Evolutionary conservation across 2,329 filamentous ascomycete genomes (phyloP), one percentile per base, ranked within the genome.

Genomic region (Fusarium sublunatum): DNA sequence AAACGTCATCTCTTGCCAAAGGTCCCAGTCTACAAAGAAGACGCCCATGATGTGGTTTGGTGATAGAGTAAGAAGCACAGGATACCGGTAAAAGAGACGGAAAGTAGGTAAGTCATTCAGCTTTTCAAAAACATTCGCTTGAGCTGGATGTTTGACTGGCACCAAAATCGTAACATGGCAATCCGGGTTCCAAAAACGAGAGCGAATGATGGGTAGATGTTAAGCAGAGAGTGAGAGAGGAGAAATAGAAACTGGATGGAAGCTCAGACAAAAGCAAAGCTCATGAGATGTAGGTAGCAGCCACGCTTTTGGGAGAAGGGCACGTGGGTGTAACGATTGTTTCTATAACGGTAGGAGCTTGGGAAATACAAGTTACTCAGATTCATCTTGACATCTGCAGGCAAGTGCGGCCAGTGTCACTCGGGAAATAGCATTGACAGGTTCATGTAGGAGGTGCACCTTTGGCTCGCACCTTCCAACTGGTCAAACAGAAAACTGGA

Each of bases 1-100:
- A 79, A 96, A 92, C 49, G 88, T 91, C 88, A 97, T 88, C 80
- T 96, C 88, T 82, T 95, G 87, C 93, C 93, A 97, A 70, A 95
- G 79, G 68, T 85, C 80, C 93, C 92, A 96, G 45, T 79, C 82
- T 38, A 81, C 71, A 76, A 91, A 92, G 76, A 92, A 91, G 35
- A 71, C 74, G 46, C 65, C 70, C 71, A 76, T 77, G 44, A 65
- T 50, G 60, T 53, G 50, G 13, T 38, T 36, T 55, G 54, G 11
- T 38, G 28, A 43, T 52, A 42, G 48, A 54, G 41, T 15, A 38
- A 53, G 38, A 32, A 47, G 9, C 32, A 48, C 31, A 38, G 25
- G 34, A 28, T 29, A 36, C 6, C 43, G 46, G 36, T 32, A 15
- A 35, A 47, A 35, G n/a, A 32, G 25, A 53, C 36, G 31, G 31